These are phyloP conservation scores for Calycina herbarum DNA, from an alignment of 2,329 filamentous ascomycete species.

Conservation along the genomic window DNA sequence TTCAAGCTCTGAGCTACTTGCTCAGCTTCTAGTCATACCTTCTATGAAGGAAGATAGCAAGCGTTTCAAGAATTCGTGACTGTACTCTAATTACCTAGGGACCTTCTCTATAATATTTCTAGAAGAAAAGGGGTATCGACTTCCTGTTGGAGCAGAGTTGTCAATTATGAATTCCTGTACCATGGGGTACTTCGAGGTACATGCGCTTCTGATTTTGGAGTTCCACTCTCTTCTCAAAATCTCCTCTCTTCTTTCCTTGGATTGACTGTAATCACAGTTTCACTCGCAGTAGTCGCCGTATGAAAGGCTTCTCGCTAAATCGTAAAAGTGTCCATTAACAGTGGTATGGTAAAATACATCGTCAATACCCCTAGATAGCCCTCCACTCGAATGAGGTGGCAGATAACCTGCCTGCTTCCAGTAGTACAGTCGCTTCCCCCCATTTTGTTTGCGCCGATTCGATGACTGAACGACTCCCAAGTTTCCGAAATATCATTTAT, in stretches of 20 bases:
- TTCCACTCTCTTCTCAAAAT: neutral
- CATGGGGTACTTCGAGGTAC: too few species aligned
- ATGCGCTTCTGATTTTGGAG: too few species aligned
- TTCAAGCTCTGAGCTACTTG: too few species aligned
- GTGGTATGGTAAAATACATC: constrained; percentile 1
- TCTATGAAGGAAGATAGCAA: too few species aligned
- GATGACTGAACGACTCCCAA: constrained; percentile 20
- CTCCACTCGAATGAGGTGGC: constrained; percentile 4
- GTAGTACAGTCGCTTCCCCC: neutral
- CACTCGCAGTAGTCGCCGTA: neutral
- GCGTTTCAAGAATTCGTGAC: too few species aligned
- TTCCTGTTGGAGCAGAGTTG: too few species aligned
- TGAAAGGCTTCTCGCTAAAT: neutral
- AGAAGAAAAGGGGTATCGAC: too few species aligned
- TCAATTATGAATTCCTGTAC: too few species aligned
- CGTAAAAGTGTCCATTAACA: constrained; percentile 4
- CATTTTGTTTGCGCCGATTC: constrained; percentile 29
- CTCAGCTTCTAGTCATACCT: too few species aligned
- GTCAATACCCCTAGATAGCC: neutral
- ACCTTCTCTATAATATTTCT: too few species aligned
- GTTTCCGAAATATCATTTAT: constrained; percentile 37
- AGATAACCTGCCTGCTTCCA: neutral
- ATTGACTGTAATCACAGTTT: neutral
- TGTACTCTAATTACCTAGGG: too few species aligned
- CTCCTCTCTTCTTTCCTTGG: neutral